Evolutionary conservation across 768 basidiomycete genomes (phyloP), one percentile per base, ranked within the genome.

Genomic region (Amanita fuliginea): DNA sequence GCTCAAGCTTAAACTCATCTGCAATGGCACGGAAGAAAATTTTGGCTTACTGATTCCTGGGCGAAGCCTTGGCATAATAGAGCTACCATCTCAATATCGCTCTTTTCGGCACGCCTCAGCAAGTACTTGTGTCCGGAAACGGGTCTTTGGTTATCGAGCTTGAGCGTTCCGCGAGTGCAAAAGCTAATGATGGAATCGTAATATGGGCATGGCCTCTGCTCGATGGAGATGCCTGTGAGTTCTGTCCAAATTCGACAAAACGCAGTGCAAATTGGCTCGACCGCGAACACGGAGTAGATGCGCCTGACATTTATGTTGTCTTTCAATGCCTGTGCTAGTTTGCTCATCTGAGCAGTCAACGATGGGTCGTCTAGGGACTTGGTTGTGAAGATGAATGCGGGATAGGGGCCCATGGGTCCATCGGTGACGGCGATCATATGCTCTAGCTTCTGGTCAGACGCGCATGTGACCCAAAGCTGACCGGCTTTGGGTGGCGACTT

Each of bases 231-330:
- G 2, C 70, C 67, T 1, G 81, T 78, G 21, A 66, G 53, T 7
- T 54, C 47, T 21, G 66, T 63, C 83, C 81, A 86, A 14, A 67
- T 55, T 1, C 60, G 46, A 3, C 71, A 67, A 53, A 88, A 84
- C 3, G 56, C 54, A 6, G 52, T 35, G 3, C 77, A 63, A 14
- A 86, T 62, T 5, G 58, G 55, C 3, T 76, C 68, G 4, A 72
- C 66, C 1, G 80, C 76, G 54, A 85, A 88, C 7, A 86, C 69
- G 1, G 86, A 84, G 60, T 80, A 88, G 0, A 83, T 67, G 9
- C 83, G 69, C 26, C 64, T 57, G 4, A 51, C 46, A 9, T 64
- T 62, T 16, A 77, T 66, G 3, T 55, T 44, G 0, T 46, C 54
- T 7, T 60, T 54, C 9, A 87, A 64, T 8, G 60, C 64, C 1